Percentiles rank a stretch among this genome's conserved stretches.
Evolutionary conservation across 257 asterid species (phyloP).

Genomic region (Capsicum chinense): DNA sequence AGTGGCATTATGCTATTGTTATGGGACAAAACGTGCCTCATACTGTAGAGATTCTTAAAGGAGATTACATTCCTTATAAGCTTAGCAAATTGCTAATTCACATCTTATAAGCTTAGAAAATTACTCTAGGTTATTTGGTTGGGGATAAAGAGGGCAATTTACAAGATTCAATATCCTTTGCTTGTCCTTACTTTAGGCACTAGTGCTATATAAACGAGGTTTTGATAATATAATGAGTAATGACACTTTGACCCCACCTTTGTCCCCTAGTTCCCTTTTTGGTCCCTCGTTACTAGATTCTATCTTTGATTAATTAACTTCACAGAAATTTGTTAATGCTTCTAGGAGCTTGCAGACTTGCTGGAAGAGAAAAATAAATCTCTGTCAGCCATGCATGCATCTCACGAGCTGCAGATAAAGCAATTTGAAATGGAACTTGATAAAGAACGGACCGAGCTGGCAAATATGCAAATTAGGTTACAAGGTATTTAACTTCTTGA

Average conservation of each 20-base stretch:
- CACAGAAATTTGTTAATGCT: conserved; percentile 52
- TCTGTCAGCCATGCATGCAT: conserved; percentile 60
- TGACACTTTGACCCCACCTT: not conserved
- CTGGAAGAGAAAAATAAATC: conserved; percentile 69
- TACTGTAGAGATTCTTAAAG: not conserved
- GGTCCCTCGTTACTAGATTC: conserved; percentile 16
- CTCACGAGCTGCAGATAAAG: conserved; percentile 67
- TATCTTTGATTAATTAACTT: conserved; percentile 38
- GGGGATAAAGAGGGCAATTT: conserved; percentile 17
- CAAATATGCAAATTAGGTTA: conserved; percentile 54
- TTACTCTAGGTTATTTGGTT: conserved; percentile 3
- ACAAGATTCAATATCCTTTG: not conserved
- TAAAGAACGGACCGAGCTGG: conserved; percentile 66
- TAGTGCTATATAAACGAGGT: not conserved
- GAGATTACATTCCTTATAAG: not conserved
- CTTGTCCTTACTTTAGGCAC: not conserved
- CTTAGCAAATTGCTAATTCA: not conserved
- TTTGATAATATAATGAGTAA: not conserved
- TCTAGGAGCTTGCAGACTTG: conserved; percentile 81
- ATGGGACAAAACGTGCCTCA: not conserved
- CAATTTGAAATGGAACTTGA: conserved; percentile 66
- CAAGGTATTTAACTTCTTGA: conserved; percentile 56
- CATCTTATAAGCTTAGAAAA: not conserved
- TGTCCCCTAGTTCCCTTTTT: not conserved
- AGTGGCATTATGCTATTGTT: not conserved